phyloP scores from a whole-genome alignment of 768 basidiomycete species.

The Phylloporus sp. region DNA sequence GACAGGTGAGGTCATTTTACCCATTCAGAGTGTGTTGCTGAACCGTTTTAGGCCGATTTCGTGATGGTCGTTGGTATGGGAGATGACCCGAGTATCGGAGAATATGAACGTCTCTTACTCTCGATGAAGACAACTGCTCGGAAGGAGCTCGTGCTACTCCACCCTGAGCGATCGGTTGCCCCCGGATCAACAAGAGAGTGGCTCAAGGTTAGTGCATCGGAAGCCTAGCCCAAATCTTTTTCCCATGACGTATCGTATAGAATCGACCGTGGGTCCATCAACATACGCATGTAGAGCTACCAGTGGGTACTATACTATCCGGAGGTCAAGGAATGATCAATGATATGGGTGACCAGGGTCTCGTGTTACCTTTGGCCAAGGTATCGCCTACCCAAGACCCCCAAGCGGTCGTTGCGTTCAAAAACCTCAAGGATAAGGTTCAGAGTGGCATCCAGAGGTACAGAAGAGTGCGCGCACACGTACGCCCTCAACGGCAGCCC shows the following conservation, averaged over 20 bases:
- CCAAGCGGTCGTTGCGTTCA: conserved; percentile 83
- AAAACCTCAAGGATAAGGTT: conserved; percentile 89
- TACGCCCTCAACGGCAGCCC: conserved; percentile 70
- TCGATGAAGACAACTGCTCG: conserved; percentile 98
- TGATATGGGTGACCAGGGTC: conserved; percentile 47
- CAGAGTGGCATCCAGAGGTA: conserved; percentile 88
- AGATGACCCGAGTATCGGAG: conserved; percentile 85
- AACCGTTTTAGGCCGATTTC: conserved; percentile 67
- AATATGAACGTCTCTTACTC: conserved; percentile 89
- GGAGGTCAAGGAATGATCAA: not conserved
- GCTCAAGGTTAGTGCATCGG: conserved; percentile 64
- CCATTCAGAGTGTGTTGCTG: conserved; percentile 2
- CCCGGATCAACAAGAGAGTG: conserved; percentile 94
- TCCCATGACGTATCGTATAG: conserved; percentile 37
- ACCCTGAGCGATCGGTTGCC: conserved; percentile 83
- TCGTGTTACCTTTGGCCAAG: conserved; percentile 65
- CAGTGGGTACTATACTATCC: conserved; percentile 42
- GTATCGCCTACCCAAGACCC: conserved; percentile 68
- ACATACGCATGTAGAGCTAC: conserved; percentile 91
- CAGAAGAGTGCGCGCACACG: conserved; percentile 57
- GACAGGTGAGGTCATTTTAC: conserved; percentile 57
- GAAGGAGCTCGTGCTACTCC: conserved; percentile 92
- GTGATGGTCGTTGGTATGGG: conserved; percentile 94
- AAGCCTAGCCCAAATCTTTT: not conserved
- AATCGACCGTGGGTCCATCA: conserved; percentile 95